Evolutionary conservation across 2,329 filamentous ascomycete species (phyloP), one percentile per base, ranked within the genome.

Genomic region (Xylaria multiplex): DNA sequence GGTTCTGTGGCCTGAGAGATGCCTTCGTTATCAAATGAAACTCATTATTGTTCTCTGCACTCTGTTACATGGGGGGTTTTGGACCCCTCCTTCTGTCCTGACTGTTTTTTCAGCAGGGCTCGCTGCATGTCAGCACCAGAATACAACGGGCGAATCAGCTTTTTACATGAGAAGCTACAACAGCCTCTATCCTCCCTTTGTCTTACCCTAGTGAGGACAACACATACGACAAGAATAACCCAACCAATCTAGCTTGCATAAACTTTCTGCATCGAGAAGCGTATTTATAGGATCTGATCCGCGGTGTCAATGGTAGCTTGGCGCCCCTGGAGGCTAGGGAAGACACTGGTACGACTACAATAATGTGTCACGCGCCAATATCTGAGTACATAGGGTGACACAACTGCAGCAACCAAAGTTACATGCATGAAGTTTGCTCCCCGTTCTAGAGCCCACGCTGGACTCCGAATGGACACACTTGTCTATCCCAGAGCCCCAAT

Each of bases 111-210:
- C 57, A 59, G 54, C 60, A 62, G 59, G 48, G 56, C 54, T 64
- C 62, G 50, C 65, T 69, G 69, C 69, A 69, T 68, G 64, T 69
- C 69, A 70, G 67, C 68, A 64, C 22, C 56, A 32, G 35, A 53
- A 43, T 42, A 19, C 30, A 16, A 37, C 24, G 54, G 22, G 37
- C 68, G 43, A 69, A 69, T 69, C 59, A 64, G 53, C 68, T 58
- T 55, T 58, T 52, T 32, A 63, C 53, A 40, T 56, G 14, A 48
- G 46, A 40, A 56, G 57, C 56, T 60, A 58, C 65, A 63, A 32
- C 57, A 65, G 57, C 63, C 46, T 64, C 61, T 62, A 54, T 45
- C 49, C 46, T 65, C 54, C 53, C 37, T 56, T 59, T 43, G 64
- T 69, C 64, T 63, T 63, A 69, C 59, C 59, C 45, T 54, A 22